Evolutionary conservation across 768 basidiomycete species (phyloP).

Genomic region (Panellus pusillus): DNA sequence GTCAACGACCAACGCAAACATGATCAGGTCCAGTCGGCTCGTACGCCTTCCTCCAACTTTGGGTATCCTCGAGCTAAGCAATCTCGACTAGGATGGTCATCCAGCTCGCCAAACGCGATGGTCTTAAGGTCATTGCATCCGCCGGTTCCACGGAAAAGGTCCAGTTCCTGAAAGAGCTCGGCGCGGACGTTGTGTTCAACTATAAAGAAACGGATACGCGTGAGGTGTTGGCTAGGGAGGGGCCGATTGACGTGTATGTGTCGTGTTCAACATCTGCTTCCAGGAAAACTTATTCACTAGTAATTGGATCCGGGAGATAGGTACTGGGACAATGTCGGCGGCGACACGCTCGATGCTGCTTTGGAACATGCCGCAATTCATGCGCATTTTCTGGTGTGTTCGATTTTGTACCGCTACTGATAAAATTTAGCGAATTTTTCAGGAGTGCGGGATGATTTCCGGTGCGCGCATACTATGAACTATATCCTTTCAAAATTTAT

Average conservation of each 20-base stretch:
- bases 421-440: too few species aligned
- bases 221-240: background rate
- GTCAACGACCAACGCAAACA: background rate
- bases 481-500: too few species aligned
- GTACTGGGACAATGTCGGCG: slow-evolving; percentile 1
- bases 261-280: background rate
- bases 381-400: background rate
- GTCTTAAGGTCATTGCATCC: background rate
- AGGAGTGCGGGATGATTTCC: background rate
- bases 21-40: slow-evolving; percentile 7
- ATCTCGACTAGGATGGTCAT: background rate
- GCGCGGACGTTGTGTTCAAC: background rate
- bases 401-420: background rate
- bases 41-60: background rate
- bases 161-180: background rate
- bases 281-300: background rate
- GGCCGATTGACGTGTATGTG: background rate
- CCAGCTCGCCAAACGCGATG: slow-evolving; percentile 3
- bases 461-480: background rate
- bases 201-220: background rate
- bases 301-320: background rate
- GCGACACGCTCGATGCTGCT: background rate
- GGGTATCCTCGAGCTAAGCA: background rate
- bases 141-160: background rate
- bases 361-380: background rate